phyloP scores from a whole-genome alignment of 306 rosid genomes.

The Cicer bijugum region DNA sequence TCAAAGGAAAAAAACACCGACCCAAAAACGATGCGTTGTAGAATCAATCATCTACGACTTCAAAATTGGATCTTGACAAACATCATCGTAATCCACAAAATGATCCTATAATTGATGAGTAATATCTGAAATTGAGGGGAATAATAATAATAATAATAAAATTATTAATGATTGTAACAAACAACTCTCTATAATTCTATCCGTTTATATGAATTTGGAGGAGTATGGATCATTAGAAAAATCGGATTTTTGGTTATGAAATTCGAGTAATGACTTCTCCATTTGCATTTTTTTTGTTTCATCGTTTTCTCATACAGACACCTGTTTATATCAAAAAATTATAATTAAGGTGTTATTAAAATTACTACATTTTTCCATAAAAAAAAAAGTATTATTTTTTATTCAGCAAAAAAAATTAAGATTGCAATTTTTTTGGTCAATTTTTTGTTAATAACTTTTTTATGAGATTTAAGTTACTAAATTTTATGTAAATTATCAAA shows the following conservation, averaged over 20 bases:
- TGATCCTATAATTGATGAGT: conserved; percentile 32
- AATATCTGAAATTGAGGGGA: conserved; percentile 24
- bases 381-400: no score
- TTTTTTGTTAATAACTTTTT: no score
- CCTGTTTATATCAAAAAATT: no score
- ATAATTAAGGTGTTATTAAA: neutral
- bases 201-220: conserved; percentile 26
- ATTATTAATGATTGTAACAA: conserved; percentile 10
- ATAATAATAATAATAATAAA: neutral
- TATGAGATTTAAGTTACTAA: no score
- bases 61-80: conserved; percentile 47
- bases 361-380: neutral
- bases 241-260: neutral
- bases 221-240: conserved; percentile 33
- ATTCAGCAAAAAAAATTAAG: no score
- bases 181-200: neutral
- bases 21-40: conserved; percentile 49
- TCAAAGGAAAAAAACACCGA: conserved; percentile 38
- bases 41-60: conserved; percentile 43
- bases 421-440: no score
- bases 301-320: conserved; percentile 27
- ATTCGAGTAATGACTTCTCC: conserved; percentile 31
- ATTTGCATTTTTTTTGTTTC: conserved; percentile 14
- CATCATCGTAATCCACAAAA: conserved; percentile 25
- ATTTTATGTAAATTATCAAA: no score